Evolutionary conservation across 2,329 filamentous ascomycete species (phyloP).

Genomic region (Moelleriella libera): DNA sequence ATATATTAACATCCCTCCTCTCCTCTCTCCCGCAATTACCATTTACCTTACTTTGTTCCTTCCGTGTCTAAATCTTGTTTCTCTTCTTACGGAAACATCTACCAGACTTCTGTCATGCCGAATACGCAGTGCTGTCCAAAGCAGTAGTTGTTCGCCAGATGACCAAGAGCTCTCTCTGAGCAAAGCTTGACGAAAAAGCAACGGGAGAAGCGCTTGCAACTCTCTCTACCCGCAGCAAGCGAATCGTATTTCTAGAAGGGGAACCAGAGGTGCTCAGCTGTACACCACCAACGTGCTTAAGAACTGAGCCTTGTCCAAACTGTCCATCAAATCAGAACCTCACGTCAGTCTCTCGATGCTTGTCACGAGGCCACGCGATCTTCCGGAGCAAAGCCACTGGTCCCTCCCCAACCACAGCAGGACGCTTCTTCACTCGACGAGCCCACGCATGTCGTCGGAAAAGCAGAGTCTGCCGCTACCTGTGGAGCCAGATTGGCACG

Average conservation of each 20-base stretch:
- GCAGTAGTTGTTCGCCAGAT: no score
- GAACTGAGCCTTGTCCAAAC: background rate
- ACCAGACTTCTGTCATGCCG: background rate
- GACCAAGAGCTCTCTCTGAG: no score
- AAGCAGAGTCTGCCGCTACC: constrained; percentile 35
- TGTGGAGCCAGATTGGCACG: constrained; percentile 42
- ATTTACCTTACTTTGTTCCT: background rate
- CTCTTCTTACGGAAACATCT: background rate
- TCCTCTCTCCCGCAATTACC: background rate
- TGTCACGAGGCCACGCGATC: constrained; percentile 2
- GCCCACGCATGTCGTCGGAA: constrained; percentile 47
- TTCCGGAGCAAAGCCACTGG: constrained; percentile 39
- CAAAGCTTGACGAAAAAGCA: no score
- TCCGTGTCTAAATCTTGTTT: background rate
- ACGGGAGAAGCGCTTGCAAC: no score
- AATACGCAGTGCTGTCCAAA: background rate
- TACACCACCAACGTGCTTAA: background rate
- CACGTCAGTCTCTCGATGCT: constrained; percentile 3
- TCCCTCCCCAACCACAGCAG: constrained; percentile 37
- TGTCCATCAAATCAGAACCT: background rate
- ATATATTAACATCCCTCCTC: background rate
- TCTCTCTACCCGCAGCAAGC: no score
- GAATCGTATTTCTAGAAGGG: no score
- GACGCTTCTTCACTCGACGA: constrained; percentile 27
- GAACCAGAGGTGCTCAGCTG: background rate